Conservation (phyloP, 768 basidiomycete species). For the Phylloporus sp. region DNA sequence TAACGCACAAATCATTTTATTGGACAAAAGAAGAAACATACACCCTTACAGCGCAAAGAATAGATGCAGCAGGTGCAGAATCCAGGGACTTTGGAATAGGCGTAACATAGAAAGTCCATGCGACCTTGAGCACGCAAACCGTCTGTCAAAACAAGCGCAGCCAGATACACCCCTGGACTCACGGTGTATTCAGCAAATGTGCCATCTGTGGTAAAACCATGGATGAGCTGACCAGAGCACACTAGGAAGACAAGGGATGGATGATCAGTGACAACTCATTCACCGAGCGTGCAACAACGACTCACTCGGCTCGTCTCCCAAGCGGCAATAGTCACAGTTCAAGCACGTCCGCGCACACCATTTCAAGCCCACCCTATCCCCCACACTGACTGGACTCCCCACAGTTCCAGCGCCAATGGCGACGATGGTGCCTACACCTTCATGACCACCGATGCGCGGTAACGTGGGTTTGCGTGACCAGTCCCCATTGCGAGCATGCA, state of each 20-base stretch:
- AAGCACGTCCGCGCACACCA: slow-evolving; percentile 40
- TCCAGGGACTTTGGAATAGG: slow-evolving; percentile 41
- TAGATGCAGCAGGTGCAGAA: slow-evolving; percentile 39
- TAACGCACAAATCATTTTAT: not conserved
- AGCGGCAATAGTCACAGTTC: slow-evolving; percentile 38
- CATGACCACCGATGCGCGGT: slow-evolving; percentile 40
- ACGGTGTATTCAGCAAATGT: slow-evolving; percentile 40
- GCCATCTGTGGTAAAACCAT: slow-evolving; percentile 43
- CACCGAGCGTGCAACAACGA: not conserved
- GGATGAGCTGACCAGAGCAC: slow-evolving; percentile 1
- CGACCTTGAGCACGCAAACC: slow-evolving; percentile 20
- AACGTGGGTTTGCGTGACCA: slow-evolving; percentile 30
- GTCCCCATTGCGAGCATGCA: slow-evolving; percentile 40
- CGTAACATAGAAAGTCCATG: slow-evolving; percentile 39
- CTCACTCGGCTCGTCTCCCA: slow-evolving; percentile 33
- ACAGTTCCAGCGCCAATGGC: slow-evolving; percentile 38
- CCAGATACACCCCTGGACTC: not conserved
- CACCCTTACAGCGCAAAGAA: slow-evolving; percentile 40
- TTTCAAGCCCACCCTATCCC: slow-evolving; percentile 43
- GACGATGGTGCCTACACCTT: slow-evolving; percentile 44
- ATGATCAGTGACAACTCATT: not conserved
- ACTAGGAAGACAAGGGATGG: slow-evolving; percentile 3
- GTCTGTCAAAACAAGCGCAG: not conserved
- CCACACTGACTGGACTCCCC: slow-evolving; percentile 31
- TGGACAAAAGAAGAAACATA: not conserved